Percentiles rank a stretch among this genome's conserved stretches.
phyloP scores from a whole-genome alignment of 768 basidiomycete genomes.

The Hygrophorus russula region DNA sequence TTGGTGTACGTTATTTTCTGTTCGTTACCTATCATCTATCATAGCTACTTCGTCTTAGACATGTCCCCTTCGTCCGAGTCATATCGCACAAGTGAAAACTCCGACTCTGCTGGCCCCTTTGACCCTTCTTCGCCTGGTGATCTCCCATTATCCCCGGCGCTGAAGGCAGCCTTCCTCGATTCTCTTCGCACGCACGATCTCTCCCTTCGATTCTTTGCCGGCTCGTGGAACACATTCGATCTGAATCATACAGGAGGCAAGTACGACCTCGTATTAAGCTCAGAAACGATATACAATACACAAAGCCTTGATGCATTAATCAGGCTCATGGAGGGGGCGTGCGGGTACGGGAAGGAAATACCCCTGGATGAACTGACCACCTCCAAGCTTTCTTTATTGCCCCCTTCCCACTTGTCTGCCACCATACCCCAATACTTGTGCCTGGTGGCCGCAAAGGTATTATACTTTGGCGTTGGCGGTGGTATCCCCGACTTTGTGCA shows the following conservation, averaged over 20 bases:
- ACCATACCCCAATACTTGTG: constrained; percentile 24
- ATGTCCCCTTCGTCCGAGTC: constrained; percentile 43
- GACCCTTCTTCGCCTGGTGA: constrained; percentile 36
- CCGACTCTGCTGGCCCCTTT: constrained; percentile 9
- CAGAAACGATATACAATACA: constrained; percentile 84
- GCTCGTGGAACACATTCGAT: constrained; percentile 64
- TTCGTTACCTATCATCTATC: background rate
- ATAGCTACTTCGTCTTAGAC: constrained; percentile 31
- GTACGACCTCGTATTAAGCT: constrained; percentile 74
- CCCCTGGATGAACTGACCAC: constrained; percentile 1
- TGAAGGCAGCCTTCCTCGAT: constrained; percentile 51
- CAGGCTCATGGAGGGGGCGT: constrained; percentile 33
- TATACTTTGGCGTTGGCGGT: constrained; percentile 95
- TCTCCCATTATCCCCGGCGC: constrained; percentile 50
- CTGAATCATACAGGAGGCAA: constrained; percentile 17
- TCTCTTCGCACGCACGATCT: constrained; percentile 48
- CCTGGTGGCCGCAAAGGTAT: constrained; percentile 81
- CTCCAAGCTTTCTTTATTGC: background rate
- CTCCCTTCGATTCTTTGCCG: constrained; percentile 64
- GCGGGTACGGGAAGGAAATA: constrained; percentile 8
- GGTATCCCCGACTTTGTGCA: constrained; percentile 67
- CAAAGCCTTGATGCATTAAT: constrained; percentile 55
- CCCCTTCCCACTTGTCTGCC: background rate
- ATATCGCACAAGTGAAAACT: constrained; percentile 26
- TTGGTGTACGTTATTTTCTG: constrained; percentile 54